A percentile compares a stretch with the other conserved stretches of the same genome.
phyloP scores from a whole-genome alignment of 352 stramenopile species.

The Globisporangium cederbergense region DNA sequence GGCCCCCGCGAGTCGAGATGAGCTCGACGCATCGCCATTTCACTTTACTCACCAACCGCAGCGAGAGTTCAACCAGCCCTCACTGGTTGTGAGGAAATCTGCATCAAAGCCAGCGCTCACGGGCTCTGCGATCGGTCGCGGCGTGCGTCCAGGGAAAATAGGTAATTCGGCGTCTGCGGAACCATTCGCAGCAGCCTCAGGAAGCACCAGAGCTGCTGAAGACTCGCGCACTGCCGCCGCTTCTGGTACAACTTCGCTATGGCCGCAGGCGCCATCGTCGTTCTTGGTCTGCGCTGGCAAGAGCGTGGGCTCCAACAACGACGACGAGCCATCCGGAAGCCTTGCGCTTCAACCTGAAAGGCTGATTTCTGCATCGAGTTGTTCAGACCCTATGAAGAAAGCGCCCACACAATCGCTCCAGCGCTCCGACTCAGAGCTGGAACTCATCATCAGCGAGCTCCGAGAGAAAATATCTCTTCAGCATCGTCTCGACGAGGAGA shows the following conservation, averaged over 20 bases:
- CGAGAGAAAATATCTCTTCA: slow-evolving; percentile 52
- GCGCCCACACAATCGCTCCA: slow-evolving; percentile 10
- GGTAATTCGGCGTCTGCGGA: not conserved
- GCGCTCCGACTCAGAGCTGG: slow-evolving; percentile 56
- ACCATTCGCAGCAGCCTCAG: not conserved
- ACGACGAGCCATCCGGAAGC: slow-evolving; percentile 2
- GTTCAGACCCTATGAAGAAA: slow-evolving; percentile 7
- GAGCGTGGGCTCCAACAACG: slow-evolving; percentile 15
- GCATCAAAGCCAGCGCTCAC: not conserved
- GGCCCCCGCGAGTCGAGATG: not conserved
- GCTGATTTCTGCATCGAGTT: not conserved
- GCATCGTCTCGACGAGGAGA: slow-evolving; percentile 20
- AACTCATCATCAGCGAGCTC: slow-evolving; percentile 64
- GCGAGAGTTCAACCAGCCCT: not conserved
- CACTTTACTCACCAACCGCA: not conserved
- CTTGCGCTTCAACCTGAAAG: not conserved
- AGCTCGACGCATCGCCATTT: not conserved
- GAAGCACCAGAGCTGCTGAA: not conserved
- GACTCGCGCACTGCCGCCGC: no score
- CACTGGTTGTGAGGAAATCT: not conserved
- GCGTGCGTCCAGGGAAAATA: slow-evolving; percentile 7
- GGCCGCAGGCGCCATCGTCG: not conserved
- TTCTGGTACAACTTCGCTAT: not conserved
- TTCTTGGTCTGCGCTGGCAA: slow-evolving; percentile 16
- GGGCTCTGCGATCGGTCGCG: slow-evolving; percentile 8